A percentile compares a stretch with the other conserved stretches of the same genome.
Conservation (phyloP, 2,329 filamentous ascomycete species). For the Aspergillus quadrilineatus region DNA sequence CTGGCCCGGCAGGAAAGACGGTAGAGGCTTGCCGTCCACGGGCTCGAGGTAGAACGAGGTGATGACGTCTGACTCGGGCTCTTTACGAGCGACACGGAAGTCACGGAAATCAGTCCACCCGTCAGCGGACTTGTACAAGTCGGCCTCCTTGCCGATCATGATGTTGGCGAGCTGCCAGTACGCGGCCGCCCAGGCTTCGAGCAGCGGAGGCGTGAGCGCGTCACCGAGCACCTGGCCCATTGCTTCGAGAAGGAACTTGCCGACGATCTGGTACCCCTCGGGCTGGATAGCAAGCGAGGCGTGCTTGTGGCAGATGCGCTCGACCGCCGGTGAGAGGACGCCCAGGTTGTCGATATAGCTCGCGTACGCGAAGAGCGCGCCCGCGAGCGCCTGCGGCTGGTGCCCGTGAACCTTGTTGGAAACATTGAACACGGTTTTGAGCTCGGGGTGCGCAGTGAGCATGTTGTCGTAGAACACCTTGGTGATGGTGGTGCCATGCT, state of each 20-base stretch:
- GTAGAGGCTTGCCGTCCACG: slow-evolving; percentile 60
- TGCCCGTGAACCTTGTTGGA: slow-evolving; percentile 67
- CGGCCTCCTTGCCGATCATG: slow-evolving; percentile 65
- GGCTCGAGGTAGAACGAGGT: slow-evolving; percentile 70
- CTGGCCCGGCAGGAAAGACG: slow-evolving; percentile 67
- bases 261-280: slow-evolving; percentile 70
- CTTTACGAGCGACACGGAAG: slow-evolving; percentile 65
- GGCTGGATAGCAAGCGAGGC: slow-evolving; percentile 67
- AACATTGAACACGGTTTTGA: slow-evolving; percentile 70
- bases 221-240: slow-evolving; percentile 67
- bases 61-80: slow-evolving; percentile 66
- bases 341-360: slow-evolving; percentile 68
- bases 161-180: slow-evolving; percentile 73
- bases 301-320: slow-evolving; percentile 76
- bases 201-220: slow-evolving; percentile 64
- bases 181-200: slow-evolving; percentile 67
- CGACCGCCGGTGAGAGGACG: slow-evolving; percentile 56
- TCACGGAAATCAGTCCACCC: slow-evolving; percentile 67
- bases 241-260: slow-evolving; percentile 65
- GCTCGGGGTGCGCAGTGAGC: slow-evolving; percentile 62
- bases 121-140: slow-evolving; percentile 62
- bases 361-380: slow-evolving; percentile 69
- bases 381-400: slow-evolving; percentile 69
- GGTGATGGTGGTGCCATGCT: slow-evolving; percentile 68
- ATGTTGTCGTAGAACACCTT: slow-evolving; percentile 71